Evolutionary conservation across 768 basidiomycete species (phyloP).

Genomic region (Porphyrellus cyaneotinctus): DNA sequence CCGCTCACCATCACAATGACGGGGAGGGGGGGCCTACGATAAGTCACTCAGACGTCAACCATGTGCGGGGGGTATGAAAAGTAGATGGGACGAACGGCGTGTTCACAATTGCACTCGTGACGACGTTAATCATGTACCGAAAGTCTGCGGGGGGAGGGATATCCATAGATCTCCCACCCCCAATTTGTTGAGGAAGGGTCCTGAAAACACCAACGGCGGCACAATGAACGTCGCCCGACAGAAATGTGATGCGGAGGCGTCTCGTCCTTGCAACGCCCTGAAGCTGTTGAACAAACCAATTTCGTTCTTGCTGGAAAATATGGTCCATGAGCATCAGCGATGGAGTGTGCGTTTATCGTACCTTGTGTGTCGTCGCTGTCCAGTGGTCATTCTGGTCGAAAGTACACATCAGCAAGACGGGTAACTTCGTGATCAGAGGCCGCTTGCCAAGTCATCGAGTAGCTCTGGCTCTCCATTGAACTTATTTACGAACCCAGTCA

Average conservation of each 20-base stretch:
- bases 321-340: neutral
- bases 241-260: slow-evolving; percentile 72
- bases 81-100: slow-evolving; percentile 63
- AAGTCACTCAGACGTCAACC: neutral
- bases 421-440: slow-evolving; percentile 24
- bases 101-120: slow-evolving; percentile 93
- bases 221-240: slow-evolving; percentile 93
- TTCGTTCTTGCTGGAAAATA: slow-evolving; percentile 72
- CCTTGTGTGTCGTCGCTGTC: slow-evolving; percentile 81
- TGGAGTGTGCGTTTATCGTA: slow-evolving; percentile 21
- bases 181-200: slow-evolving; percentile 43
- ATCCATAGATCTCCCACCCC: slow-evolving; percentile 31
- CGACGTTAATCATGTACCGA: slow-evolving; percentile 88
- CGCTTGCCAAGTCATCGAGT: slow-evolving; percentile 79
- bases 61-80: neutral
- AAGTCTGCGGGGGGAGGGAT: slow-evolving; percentile 57
- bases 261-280: slow-evolving; percentile 66
- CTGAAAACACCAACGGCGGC: slow-evolving; percentile 79
- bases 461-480: slow-evolving; percentile 92
- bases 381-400: slow-evolving; percentile 85
- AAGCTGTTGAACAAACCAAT: slow-evolving; percentile 77
- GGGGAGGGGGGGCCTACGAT: slow-evolving; percentile 51
- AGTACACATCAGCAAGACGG: slow-evolving; percentile 37
- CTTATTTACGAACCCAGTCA: slow-evolving; percentile 81
- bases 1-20: slow-evolving; percentile 80